Percentiles rank a stretch among this genome's conserved stretches.
Evolutionary conservation across 148 eudicot genomes (phyloP).

Genomic region (Rhododendron henanense): DNA sequence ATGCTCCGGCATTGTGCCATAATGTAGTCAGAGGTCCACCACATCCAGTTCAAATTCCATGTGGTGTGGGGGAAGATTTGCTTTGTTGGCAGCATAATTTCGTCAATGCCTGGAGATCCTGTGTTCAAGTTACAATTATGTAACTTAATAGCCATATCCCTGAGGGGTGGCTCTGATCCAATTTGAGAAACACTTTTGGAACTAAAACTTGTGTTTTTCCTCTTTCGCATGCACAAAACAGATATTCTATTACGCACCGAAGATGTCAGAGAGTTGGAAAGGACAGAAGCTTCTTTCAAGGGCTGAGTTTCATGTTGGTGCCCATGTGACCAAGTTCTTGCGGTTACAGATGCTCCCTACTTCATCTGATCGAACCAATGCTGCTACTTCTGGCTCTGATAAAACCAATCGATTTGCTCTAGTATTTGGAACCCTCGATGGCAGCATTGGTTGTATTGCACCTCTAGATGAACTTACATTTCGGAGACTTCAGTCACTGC

Average conservation of each 20-base stretch:
- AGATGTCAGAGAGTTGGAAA: conserved; percentile 92
- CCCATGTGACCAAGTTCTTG: conserved; percentile 83
- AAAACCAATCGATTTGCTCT: conserved; percentile 90
- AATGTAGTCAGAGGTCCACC: not conserved
- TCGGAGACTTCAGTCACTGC: conserved; percentile 90
- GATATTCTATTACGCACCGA: conserved; percentile 96
- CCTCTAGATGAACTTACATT: conserved; percentile 91
- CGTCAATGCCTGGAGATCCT: not conserved
- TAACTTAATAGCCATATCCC: not conserved
- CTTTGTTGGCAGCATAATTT: not conserved
- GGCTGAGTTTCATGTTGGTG: conserved; percentile 95
- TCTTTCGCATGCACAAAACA: conserved; percentile 17
- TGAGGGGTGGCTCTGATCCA: not conserved
- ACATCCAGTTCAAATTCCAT: not conserved
- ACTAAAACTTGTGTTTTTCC: not conserved
- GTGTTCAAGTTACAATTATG: not conserved
- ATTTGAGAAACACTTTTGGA: not conserved
- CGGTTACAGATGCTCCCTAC: conserved; percentile 91
- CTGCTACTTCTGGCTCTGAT: conserved; percentile 46
- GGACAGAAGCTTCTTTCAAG: conserved; percentile 94
- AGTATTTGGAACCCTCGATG: conserved; percentile 90
- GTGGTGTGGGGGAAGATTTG: not conserved
- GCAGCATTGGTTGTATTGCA: conserved; percentile 92
- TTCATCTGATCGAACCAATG: conserved; percentile 51
- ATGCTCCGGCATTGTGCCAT: not conserved